Base-by-base conservation (phyloP, 768 basidiomycete genomes). In the Mycena amicta region DNA sequence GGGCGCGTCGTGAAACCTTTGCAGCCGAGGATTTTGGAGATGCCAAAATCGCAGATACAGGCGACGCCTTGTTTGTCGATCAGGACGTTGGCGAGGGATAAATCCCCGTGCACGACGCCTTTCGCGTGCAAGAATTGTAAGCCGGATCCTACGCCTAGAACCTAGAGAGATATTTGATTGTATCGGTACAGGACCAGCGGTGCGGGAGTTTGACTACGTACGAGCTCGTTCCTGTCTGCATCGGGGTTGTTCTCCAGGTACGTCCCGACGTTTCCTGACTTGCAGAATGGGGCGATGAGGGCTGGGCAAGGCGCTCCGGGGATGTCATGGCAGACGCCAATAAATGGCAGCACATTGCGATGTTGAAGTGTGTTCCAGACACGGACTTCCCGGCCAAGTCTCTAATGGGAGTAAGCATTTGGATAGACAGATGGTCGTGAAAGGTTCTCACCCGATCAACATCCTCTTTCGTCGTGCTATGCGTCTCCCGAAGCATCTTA, bases 21-120 rank as follows among this genome's bases (percentile, higher is more conserved):
- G 47, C 52, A 39, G 49, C 45, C 6, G 11, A 55, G 20, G 46
- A 59, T 59, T 37, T 45, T 59, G 39, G 58, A 54, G 15, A 59
- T 54, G 12, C 58, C 58, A 41, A 59, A 59, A 26, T 59, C 58
- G 26, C 58, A 59, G 37, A 59, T 59, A 23, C 58, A 54, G 13
- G 58, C 47, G 29, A 50, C 31, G n/a, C 58, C 53, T 30, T 49
- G 45, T 51, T 59, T 59, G 58, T 59, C 58, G 41, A 59, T 41
- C 22, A 59, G 49, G 4, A 59, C 41, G 23, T 59, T 59, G 20
- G 41, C 22, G 43, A 20, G 43, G 41, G 30, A 49, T 25, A 61
- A 46, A 41, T 61, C 53, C 29, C 55, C 55, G 49, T 53, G 62
- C 29, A 54, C 52, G 29, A 61, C 52, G 18, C 47, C 47, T 16